Evolutionary conservation across 148 eudicot species (phyloP).

Genomic region (Bassia scoparia): DNA sequence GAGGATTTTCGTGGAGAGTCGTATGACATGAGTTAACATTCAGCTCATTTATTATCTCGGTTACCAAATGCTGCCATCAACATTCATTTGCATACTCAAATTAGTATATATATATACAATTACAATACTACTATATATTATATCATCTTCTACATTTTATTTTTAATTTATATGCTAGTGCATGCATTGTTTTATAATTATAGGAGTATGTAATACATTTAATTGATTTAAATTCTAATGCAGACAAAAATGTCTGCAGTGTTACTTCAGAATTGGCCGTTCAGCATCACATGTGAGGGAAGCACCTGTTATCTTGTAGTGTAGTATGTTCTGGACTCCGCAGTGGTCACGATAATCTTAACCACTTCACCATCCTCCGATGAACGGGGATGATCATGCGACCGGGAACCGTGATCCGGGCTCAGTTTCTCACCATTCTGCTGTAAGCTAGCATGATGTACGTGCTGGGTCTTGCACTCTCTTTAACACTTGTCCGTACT

Average conservation of each 20-base stretch:
- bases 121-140: neutral
- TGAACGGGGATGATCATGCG: conserved; percentile 79
- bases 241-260: too few relatives aligned
- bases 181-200: too few relatives aligned
- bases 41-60: conserved; percentile 88
- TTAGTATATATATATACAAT: neutral
- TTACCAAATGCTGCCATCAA: conserved; percentile 87
- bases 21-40: conserved; percentile 92
- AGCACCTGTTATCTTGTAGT: conserved; percentile 67
- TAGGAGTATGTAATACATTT: too few relatives aligned
- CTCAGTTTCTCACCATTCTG: conserved; percentile 62
- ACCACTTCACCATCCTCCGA: conserved; percentile 97
- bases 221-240: too few relatives aligned
- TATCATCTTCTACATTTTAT: too few relatives aligned
- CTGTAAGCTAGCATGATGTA: conserved; percentile 77
- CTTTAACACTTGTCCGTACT: conserved; percentile 74
- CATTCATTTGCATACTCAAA: neutral
- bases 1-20: conserved; percentile 70
- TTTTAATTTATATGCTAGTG: too few relatives aligned
- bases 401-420: conserved; percentile 84
- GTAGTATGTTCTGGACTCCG: conserved; percentile 72
- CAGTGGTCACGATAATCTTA: conserved; percentile 60
- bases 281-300: conserved; percentile 88
- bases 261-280: conserved; percentile 74
- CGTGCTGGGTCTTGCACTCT: conserved; percentile 74